These are phyloP conservation scores for Kalanchoe fedtschenkoi DNA, from an alignment of 164 flowering plant species.

Conservation along the genomic window DNA sequence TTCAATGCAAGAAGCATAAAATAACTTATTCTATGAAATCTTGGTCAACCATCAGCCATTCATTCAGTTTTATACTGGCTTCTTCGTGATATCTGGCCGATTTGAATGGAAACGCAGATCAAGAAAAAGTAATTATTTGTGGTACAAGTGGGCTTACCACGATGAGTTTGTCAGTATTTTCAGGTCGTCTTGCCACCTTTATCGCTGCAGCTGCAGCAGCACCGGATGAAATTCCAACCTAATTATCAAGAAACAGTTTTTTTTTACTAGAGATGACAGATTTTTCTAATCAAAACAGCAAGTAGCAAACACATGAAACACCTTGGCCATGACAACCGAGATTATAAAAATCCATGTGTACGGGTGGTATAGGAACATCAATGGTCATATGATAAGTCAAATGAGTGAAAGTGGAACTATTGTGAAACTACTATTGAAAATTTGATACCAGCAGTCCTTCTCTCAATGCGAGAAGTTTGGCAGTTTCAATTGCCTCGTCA, in stretches of 20 bases:
- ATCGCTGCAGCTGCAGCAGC: constrained; percentile 56
- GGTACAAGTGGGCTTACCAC: constrained; percentile 12
- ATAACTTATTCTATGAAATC: too few species aligned
- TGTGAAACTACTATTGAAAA: background rate
- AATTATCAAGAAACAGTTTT: background rate
- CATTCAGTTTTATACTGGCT: too few species aligned
- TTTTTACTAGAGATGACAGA: background rate
- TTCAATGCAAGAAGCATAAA: too few species aligned
- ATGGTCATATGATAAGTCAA: too few species aligned
- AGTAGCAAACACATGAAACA: background rate
- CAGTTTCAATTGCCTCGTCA: constrained; percentile 42
- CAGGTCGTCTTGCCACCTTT: constrained; percentile 36
- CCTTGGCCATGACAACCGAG: background rate
- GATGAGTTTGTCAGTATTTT: constrained; percentile 53
- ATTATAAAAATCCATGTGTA: background rate
- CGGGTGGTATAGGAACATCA: too few species aligned
- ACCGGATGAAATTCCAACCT: constrained; percentile 64
- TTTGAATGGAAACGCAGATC: background rate
- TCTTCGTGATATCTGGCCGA: background rate
- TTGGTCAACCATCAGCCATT: too few species aligned
- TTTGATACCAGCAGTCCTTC: constrained; percentile 46
- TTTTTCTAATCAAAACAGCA: background rate
- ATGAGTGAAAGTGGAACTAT: background rate
- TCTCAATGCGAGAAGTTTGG: constrained; percentile 47
- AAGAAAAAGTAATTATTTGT: background rate